Percentiles rank a stretch among this genome's conserved stretches.
These are phyloP conservation scores for Mycena maculata DNA, from an alignment of 768 basidiomycete genomes.

Conservation along the genomic window DNA sequence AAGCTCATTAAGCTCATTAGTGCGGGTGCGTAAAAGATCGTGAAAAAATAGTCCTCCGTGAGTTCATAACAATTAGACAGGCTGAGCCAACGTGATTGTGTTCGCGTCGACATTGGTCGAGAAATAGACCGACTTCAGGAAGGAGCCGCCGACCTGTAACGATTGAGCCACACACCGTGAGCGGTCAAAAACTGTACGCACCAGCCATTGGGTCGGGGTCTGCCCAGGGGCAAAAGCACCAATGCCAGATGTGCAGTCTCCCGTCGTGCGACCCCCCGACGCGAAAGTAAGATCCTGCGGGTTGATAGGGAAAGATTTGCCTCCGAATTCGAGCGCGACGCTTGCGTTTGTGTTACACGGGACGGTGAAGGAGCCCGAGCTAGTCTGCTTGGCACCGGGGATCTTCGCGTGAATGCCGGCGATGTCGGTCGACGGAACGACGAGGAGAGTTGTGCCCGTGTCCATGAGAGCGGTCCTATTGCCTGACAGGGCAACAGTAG, in stretches of 20 bases:
- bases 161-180: background rate
- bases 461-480: conserved; percentile 28
- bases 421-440: conserved; percentile 13
- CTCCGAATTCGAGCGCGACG: conserved; percentile 29
- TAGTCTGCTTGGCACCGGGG: conserved; percentile 23
- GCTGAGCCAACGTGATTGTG: conserved; percentile 48
- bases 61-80: background rate
- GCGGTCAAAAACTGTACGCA: background rate
- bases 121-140: conserved; percentile 56
- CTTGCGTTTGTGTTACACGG: conserved; percentile 38
- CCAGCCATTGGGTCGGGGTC: conserved; percentile 9
- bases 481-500: background rate
- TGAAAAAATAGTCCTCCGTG: background rate
- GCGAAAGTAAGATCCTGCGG: conserved; percentile 30
- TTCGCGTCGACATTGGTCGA: conserved; percentile 50
- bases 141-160: conserved; percentile 52
- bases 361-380: conserved; percentile 21
- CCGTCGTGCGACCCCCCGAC: conserved; percentile 12
- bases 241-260: conserved; percentile 31
- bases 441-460: conserved; percentile 30
- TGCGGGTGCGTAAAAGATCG: conserved; percentile 15
- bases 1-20: conserved; percentile 18
- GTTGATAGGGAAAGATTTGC: conserved; percentile 26
- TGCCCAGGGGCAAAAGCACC: background rate
- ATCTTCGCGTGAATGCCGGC: conserved; percentile 29